Conservation (phyloP, 2,329 filamentous ascomycete genomes). For the Fusarium dlaminii region DNA sequence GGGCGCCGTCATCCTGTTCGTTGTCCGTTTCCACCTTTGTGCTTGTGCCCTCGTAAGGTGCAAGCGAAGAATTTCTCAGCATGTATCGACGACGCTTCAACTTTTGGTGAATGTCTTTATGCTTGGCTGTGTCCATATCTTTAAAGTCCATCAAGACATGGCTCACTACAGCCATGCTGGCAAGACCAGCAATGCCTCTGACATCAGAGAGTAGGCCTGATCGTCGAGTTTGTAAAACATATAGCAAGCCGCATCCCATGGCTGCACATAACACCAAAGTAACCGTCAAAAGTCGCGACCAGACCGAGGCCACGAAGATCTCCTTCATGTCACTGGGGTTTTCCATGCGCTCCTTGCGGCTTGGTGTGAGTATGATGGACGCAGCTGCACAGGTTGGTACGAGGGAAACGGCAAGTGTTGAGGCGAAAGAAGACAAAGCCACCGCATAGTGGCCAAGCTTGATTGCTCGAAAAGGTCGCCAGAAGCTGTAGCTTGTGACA, state of each 20-base stretch:
- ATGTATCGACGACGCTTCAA: constrained; percentile 75
- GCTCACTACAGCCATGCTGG: constrained; percentile 77
- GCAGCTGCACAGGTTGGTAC: constrained; percentile 75
- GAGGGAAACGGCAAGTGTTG: constrained; percentile 72
- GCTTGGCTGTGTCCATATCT: constrained; percentile 73
- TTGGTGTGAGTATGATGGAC: constrained; percentile 66
- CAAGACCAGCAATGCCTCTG: constrained; percentile 77
- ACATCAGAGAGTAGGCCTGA: constrained; percentile 75
- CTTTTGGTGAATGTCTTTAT: constrained; percentile 72
- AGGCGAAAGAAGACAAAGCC: constrained; percentile 70
- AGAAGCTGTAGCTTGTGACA: constrained; percentile 72
- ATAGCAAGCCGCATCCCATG: constrained; percentile 66
- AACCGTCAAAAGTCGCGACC: constrained; percentile 69
- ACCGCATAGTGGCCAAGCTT: constrained; percentile 74
- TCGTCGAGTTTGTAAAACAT: constrained; percentile 67
- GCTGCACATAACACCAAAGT: constrained; percentile 67
- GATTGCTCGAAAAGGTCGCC: constrained; percentile 71
- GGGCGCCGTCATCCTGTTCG: constrained; percentile 59
- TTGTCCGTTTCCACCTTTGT: constrained; percentile 51
- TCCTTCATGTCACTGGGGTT: constrained; percentile 58
- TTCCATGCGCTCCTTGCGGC: constrained; percentile 54
- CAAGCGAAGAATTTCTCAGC: constrained; percentile 75
- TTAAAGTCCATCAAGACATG: constrained; percentile 80
- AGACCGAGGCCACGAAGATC: constrained; percentile 65
- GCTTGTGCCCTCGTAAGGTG: constrained; percentile 66